Base-by-base conservation (phyloP, 371 early-diverging fungal species). In the Lichtheimia ramosa region DNA sequence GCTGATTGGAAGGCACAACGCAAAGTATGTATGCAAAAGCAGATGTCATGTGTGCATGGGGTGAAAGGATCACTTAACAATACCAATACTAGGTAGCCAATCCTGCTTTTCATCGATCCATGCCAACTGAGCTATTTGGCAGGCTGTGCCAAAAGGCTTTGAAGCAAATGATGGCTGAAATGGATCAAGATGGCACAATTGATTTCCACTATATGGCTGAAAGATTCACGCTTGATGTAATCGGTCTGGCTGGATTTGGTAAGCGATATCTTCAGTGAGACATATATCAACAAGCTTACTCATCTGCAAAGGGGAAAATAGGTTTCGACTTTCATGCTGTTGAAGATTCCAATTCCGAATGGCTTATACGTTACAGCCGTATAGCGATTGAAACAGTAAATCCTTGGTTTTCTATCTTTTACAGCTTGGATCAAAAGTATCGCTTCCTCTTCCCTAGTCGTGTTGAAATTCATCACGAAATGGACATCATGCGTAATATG, bases 191-290 rank as follows among this genome's bases (percentile, higher is more conserved):
- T 15, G 20, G 24, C 14, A 54, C 52, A 0, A 24, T 69, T n/a
- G 63, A 77, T 41, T 56, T 69, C 5, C 21, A 51, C 8, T 54
- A 60, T 24, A n/a, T 69, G 7, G 52, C 57, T 24, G 41, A 57
- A 18, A 16, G 61, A 20, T 62, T 62, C 10, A 68, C 72, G 5
- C 56, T 77, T 20, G 74, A 77, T 51, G 66, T 60, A 39, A 71
- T 77, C 40, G 74, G 74, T 14, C 51, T 28, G 18, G 70, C 74
- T 4, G 70, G 18, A 0, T 46, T 46, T 20, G 65, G 0, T 77
- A 46, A 10, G 50, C 34, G 34, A 10, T 0, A 34, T 34, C 1
- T 34, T 2, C 34, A 34, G 7, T 1, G 28, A 28, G 3, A 1
- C 52, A 6, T 49, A 46, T 18, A 5, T 34, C 5, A 34, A 34